These are phyloP conservation scores for Nemania sp. DNA, from an alignment of 2,329 filamentous ascomycete species.

Conservation along the genomic window DNA sequence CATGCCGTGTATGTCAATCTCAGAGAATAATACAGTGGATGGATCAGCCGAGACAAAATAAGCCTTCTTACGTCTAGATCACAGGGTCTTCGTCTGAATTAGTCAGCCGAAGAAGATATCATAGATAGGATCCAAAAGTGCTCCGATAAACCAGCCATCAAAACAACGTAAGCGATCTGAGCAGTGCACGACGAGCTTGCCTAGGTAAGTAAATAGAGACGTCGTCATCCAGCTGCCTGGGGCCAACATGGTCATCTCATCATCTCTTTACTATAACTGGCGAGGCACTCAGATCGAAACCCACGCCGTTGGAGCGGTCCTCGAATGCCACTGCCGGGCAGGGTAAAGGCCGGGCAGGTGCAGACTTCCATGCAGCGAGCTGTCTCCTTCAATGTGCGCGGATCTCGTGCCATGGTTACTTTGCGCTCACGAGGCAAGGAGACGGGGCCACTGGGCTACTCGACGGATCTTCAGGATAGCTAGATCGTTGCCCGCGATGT, in stretches of 20 bases:
- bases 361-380: constrained; percentile 39
- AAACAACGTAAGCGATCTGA: too few species aligned
- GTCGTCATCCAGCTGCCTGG: too few species aligned
- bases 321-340: constrained; percentile 31
- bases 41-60: too few species aligned
- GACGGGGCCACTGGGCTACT: constrained; percentile 3
- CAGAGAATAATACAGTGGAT: too few species aligned
- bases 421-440: constrained; percentile 15
- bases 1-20: too few species aligned
- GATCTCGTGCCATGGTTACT: constrained; percentile 42
- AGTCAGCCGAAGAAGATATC: too few species aligned
- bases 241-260: neutral
- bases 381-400: constrained; percentile 28
- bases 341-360: constrained; percentile 34
- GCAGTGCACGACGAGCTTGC: too few species aligned
- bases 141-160: too few species aligned
- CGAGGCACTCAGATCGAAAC: constrained; percentile 30
- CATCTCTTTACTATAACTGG: constrained; percentile 18
- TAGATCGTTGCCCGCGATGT: constrained; percentile 33
- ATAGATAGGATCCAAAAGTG: too few species aligned
- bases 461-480: constrained; percentile 14
- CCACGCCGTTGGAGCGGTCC: constrained; percentile 31
- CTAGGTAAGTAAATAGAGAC: neutral
- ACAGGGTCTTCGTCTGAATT: too few species aligned
- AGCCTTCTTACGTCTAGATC: too few species aligned